Evolutionary conservation across 768 basidiomycete genomes (phyloP).

Genomic region (Naganishia onofrii): DNA sequence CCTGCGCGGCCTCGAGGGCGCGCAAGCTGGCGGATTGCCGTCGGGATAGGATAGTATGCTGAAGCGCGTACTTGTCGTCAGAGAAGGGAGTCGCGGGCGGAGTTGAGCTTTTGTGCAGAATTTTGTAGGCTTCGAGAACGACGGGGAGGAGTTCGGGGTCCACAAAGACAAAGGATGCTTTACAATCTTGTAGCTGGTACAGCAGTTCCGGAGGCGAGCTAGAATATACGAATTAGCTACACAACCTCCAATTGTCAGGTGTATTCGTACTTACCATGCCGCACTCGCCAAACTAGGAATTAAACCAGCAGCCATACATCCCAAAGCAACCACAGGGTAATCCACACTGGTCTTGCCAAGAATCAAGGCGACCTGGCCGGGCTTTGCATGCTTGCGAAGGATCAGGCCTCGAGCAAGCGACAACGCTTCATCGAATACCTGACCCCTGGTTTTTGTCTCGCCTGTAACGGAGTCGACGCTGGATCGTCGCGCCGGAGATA

Average conservation of each 20-base stretch:
- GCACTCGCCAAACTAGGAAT: constrained; percentile 28
- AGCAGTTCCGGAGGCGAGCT: constrained; percentile 27
- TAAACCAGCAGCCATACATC: constrained; percentile 26
- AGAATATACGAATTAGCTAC: neutral
- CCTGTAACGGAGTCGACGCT: constrained; percentile 18
- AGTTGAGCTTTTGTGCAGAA: constrained; percentile 7
- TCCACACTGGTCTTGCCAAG: constrained; percentile 27
- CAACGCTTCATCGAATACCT: constrained; percentile 20
- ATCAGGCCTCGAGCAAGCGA: constrained; percentile 21
- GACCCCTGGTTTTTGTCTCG: constrained; percentile 21
- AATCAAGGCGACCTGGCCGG: constrained; percentile 22
- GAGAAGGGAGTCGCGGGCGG: neutral
- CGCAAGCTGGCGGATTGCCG: constrained; percentile 3
- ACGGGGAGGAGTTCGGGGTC: constrained; percentile 20
- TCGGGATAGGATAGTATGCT: constrained; percentile 10
- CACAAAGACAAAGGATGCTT: constrained; percentile 21
- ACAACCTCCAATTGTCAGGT: neutral
- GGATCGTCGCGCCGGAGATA: neutral
- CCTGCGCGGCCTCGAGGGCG: constrained; percentile 10
- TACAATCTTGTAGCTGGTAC: constrained; percentile 27
- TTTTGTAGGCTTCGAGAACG: constrained; percentile 18
- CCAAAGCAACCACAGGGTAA: constrained; percentile 26
- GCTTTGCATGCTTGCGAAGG: constrained; percentile 10
- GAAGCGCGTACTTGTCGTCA: constrained; percentile 16
- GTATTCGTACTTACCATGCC: constrained; percentile 11